Evolutionary conservation across 2,329 filamentous ascomycete species (phyloP).

Genomic region (Penicillium janthinellum): DNA sequence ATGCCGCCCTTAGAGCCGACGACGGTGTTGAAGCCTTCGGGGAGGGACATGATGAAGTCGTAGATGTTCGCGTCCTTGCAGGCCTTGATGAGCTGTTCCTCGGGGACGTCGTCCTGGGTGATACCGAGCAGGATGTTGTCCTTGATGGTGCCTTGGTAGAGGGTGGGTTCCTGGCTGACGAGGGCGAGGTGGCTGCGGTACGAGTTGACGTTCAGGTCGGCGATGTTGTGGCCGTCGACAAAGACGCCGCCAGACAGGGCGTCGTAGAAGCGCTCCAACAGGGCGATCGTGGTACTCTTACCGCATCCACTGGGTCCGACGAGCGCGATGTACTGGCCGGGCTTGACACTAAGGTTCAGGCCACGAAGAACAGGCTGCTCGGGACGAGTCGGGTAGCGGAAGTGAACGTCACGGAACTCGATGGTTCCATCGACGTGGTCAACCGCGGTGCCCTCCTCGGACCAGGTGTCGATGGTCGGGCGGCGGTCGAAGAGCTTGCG

Average conservation of each 20-base stretch:
- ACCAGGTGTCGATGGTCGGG: constrained; percentile 82
- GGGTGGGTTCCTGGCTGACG: constrained; percentile 89
- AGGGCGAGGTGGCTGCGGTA: constrained; percentile 84
- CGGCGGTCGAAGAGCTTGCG: constrained; percentile 81
- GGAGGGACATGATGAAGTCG: constrained; percentile 84
- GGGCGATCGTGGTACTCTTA: constrained; percentile 88
- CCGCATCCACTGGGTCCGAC: constrained; percentile 95
- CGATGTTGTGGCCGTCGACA: constrained; percentile 82
- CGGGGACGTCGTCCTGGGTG: constrained; percentile 65
- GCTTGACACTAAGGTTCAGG: constrained; percentile 60
- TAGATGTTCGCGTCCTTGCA: constrained; percentile 92
- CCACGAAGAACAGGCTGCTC: constrained; percentile 91
- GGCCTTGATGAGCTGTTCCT: constrained; percentile 72
- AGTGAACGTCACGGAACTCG: constrained; percentile 91
- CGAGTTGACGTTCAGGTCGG: constrained; percentile 76
- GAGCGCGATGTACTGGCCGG: constrained; percentile 63
- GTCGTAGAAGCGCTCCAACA: constrained; percentile 94
- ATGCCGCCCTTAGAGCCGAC: constrained; percentile 86
- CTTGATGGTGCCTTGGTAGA: constrained; percentile 88
- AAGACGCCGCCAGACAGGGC: constrained; percentile 77
- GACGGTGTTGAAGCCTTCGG: constrained; percentile 80
- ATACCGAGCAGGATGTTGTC: constrained; percentile 88
- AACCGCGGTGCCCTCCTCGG: constrained; percentile 65
- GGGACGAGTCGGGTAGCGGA: constrained; percentile 87
- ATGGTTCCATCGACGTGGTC: constrained; percentile 71